phyloP scores from a whole-genome alignment of 345 rosid species.

The Lumnitzera littorea region DNA sequence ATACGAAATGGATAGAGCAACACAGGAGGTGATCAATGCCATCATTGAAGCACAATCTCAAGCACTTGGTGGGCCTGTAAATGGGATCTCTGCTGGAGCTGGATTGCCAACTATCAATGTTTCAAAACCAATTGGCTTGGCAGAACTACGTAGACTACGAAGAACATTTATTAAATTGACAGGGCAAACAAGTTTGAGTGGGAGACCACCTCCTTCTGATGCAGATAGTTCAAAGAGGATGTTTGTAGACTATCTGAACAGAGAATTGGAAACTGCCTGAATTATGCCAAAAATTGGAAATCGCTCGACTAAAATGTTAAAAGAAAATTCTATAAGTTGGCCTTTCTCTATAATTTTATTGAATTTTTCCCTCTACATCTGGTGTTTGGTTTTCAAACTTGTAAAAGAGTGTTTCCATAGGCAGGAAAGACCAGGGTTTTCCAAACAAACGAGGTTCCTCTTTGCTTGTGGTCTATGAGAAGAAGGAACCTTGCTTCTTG shows the following conservation, averaged over 20 bases:
- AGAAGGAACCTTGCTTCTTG: too few species aligned
- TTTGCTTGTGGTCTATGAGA: too few species aligned
- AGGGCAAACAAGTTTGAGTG: constrained; percentile 83
- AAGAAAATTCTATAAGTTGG: too few species aligned
- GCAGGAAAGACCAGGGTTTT: too few species aligned
- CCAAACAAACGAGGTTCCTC: too few species aligned
- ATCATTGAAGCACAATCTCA: constrained; percentile 79
- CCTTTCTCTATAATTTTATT: too few species aligned
- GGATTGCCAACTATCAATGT: constrained; percentile 49
- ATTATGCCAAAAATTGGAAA: not conserved
- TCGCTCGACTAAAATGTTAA: too few species aligned
- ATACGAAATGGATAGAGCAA: constrained; percentile 80
- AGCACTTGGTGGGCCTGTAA: constrained; percentile 59
- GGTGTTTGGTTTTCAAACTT: too few species aligned
- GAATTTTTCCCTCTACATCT: too few species aligned
- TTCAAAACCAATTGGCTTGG: constrained; percentile 72
- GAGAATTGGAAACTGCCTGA: constrained; percentile 63
- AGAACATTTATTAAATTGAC: constrained; percentile 81
- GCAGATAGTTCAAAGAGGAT: constrained; percentile 83
- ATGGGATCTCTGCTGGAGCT: constrained; percentile 48
- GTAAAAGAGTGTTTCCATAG: too few species aligned
- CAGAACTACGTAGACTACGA: constrained; percentile 80
- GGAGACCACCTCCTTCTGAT: constrained; percentile 80
- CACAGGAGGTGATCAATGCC: constrained; percentile 69
- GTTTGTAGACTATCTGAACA: constrained; percentile 87